These are phyloP conservation scores for Dendrobium huoshanense DNA, from an alignment of 106 monocot species.

Conservation along the genomic window DNA sequence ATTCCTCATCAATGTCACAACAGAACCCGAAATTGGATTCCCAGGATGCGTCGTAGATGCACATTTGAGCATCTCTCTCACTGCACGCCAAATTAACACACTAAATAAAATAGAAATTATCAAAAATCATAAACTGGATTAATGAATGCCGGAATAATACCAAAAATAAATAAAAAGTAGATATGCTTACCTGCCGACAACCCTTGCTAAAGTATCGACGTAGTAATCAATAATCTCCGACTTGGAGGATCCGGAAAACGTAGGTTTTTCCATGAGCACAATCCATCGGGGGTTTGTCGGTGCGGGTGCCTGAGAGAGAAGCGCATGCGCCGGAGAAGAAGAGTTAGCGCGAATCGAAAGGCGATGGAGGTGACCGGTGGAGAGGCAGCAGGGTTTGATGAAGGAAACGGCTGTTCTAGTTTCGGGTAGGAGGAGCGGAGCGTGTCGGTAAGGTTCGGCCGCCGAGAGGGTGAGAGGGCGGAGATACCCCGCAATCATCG, in stretches of 20 bases:
- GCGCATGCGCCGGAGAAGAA: neutral
- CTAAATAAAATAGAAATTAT: neutral
- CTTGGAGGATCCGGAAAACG: slow-evolving; percentile 22
- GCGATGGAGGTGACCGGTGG: neutral
- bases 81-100: slow-evolving; percentile 25
- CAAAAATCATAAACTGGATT: neutral
- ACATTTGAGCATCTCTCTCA: slow-evolving; percentile 74
- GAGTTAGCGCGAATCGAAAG: neutral
- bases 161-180: neutral
- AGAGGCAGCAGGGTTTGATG: neutral
- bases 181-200: slow-evolving; percentile 47
- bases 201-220: slow-evolving; percentile 46
- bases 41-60: slow-evolving; percentile 70
- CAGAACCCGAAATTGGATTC: slow-evolving; percentile 44
- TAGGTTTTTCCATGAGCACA: slow-evolving; percentile 45
- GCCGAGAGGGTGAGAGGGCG: slow-evolving; percentile 1
- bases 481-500: neutral
- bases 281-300: slow-evolving; percentile 30
- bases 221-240: slow-evolving; percentile 62
- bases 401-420: neutral
- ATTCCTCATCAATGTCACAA: slow-evolving; percentile 71
- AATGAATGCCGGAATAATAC: neutral
- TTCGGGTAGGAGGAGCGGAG: neutral
- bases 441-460: neutral
- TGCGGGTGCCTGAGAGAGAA: neutral